Evolutionary conservation across 2,329 filamentous ascomycete species (phyloP).

Genomic region (Corinectria fuckeliana): DNA sequence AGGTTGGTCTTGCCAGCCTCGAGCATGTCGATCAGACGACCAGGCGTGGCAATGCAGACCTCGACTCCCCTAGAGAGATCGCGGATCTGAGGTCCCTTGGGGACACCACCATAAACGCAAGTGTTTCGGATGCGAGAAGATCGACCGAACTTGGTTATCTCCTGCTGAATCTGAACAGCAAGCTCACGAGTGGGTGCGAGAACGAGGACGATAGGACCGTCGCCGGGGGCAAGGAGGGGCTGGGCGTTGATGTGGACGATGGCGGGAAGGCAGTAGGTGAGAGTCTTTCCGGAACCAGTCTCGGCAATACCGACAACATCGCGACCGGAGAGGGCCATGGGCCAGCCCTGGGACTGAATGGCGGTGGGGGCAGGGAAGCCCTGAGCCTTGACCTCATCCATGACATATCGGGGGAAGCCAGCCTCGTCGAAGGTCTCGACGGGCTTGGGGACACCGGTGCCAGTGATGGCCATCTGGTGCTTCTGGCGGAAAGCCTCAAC

Average conservation of each 20-base stretch:
- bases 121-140: conserved; percentile 98
- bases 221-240: conserved; percentile 90
- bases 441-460: conserved; percentile 84
- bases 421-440: conserved; percentile 98
- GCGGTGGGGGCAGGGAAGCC: conserved; percentile 92
- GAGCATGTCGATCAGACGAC: conserved; percentile 97
- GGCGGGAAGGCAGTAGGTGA: conserved; percentile 96
- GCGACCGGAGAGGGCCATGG: conserved; percentile 96
- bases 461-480: conserved; percentile 83
- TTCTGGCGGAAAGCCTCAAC: conserved; percentile 88
- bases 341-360: conserved; percentile 98
- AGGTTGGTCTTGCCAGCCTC: conserved; percentile 98
- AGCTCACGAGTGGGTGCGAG: conserved; percentile 96
- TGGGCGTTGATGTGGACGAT: conserved; percentile 99
- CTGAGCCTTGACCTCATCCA: conserved; percentile 98
- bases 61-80: conserved; percentile 95
- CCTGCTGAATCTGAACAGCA: conserved; percentile 97
- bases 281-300: conserved; percentile 98
- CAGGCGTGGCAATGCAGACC: conserved; percentile 97
- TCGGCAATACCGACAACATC: conserved; percentile 99
- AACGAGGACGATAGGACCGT: conserved; percentile 95
- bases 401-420: conserved; percentile 94
- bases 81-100: conserved; percentile 95
- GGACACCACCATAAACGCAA: conserved; percentile 98
- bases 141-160: conserved; percentile 98